Conservation (phyloP, 176 grass and related monocot species). For the Phoenix roebelenii region DNA sequence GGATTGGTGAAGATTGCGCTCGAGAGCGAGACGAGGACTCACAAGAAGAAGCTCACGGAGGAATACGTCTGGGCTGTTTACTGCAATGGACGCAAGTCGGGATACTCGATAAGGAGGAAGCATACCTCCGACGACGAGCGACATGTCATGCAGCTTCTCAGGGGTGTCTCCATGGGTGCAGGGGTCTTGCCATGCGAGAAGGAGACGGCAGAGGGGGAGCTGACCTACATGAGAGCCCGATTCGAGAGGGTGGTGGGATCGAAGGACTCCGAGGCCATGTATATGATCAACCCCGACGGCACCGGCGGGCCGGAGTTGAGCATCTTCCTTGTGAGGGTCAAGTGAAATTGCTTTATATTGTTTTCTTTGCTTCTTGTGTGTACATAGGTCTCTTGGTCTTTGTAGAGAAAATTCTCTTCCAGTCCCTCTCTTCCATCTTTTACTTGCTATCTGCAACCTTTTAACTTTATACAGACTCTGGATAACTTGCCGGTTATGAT, state of each 20-base stretch:
- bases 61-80: slow-evolving; percentile 96
- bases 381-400: too few species aligned
- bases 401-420: too few species aligned
- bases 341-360: slow-evolving; percentile 28
- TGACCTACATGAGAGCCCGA: slow-evolving; percentile 83
- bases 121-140: slow-evolving; percentile 69
- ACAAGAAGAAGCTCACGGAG: slow-evolving; percentile 56
- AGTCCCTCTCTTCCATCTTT: too few species aligned
- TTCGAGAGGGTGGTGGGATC: slow-evolving; percentile 88
- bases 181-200: slow-evolving; percentile 79
- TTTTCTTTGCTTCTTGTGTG: neutral
- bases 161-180: slow-evolving; percentile 90
- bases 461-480: too few species aligned
- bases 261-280: slow-evolving; percentile 93
- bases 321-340: slow-evolving; percentile 93
- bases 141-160: slow-evolving; percentile 71
- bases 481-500: too few species aligned
- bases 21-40: slow-evolving; percentile 85
- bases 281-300: slow-evolving; percentile 81
- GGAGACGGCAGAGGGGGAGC: slow-evolving; percentile 64
- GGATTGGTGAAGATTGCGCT: slow-evolving; percentile 78
- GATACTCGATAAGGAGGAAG: slow-evolving; percentile 81
- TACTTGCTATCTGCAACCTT: too few species aligned
- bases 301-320: slow-evolving; percentile 44
- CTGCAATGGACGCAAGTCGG: slow-evolving; percentile 91